Percentiles rank a stretch among this genome's conserved stretches.
Conservation (phyloP, 169 alveolate species). For the Cryptosporidium muris region DNA sequence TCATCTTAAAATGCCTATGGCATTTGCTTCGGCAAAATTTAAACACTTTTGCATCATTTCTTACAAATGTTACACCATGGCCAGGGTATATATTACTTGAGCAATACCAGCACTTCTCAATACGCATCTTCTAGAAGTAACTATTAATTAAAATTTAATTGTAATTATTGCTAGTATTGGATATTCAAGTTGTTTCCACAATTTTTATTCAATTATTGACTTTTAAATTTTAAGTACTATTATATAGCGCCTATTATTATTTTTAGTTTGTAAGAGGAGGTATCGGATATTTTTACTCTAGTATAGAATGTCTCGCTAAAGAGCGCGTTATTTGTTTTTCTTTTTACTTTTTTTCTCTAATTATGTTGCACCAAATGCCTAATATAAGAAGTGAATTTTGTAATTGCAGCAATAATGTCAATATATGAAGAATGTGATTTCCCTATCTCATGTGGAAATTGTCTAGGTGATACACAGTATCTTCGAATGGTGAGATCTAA, state of each 20-base stretch:
- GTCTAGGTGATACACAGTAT: slow-evolving; percentile 97
- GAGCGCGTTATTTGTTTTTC: neutral
- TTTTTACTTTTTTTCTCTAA: neutral
- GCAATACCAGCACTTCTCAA: slow-evolving; percentile 96
- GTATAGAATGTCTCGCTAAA: neutral
- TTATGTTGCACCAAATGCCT: neutral
- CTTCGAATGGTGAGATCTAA: slow-evolving; percentile 94
- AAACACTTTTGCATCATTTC: slow-evolving; percentile 97
- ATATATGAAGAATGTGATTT: slow-evolving; percentile 91
- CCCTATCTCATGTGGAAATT: slow-evolving; percentile 96
- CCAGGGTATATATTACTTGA: slow-evolving; percentile 97
- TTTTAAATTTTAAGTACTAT: neutral
- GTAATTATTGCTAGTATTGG: neutral
- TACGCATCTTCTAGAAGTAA: slow-evolving; percentile 87
- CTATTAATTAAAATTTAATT: neutral
- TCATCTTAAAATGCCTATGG: slow-evolving; percentile 96
- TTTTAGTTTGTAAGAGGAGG: neutral
- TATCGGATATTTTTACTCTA: neutral
- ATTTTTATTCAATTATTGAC: neutral
- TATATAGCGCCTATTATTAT: neutral
- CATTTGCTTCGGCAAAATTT: slow-evolving; percentile 98
- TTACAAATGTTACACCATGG: slow-evolving; percentile 97
- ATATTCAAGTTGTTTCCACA: neutral
- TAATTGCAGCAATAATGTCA: neutral
- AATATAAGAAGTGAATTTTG: neutral